Percentiles rank a stretch among this genome's conserved stretches.
Conservation (phyloP, 2,329 filamentous ascomycete species). For the Exutisphaerella laricina region DNA sequence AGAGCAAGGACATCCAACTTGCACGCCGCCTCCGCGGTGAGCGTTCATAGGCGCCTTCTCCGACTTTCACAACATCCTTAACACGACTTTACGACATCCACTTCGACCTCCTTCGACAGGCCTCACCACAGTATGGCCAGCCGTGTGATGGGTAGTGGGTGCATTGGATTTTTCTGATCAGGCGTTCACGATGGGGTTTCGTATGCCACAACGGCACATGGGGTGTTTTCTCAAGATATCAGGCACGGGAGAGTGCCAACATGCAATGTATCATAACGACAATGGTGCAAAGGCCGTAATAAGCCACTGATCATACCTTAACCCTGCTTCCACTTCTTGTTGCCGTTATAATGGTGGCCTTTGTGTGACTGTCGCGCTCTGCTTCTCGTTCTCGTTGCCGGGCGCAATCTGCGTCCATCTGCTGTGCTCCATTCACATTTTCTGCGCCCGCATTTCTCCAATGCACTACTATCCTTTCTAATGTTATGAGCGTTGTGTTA, state of each 20-base stretch:
- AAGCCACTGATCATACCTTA: constrained; percentile 24
- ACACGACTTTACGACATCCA: constrained; percentile 16
- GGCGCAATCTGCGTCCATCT: constrained; percentile 18
- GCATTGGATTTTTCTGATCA: constrained; percentile 15
- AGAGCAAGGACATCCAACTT: constrained; percentile 91
- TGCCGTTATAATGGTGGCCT: constrained; percentile 1
- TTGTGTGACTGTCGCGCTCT: background rate
- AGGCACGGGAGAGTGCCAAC: constrained; percentile 22
- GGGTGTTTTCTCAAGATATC: constrained; percentile 32
- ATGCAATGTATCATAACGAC: constrained; percentile 38
- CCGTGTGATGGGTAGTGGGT: constrained; percentile 31
- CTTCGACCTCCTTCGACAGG: constrained; percentile 29
- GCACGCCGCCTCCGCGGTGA: constrained; percentile 57
- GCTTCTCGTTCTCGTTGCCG: constrained; percentile 4
- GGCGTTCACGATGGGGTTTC: constrained; percentile 22
- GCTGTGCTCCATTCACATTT: background rate
- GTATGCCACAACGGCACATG: constrained; percentile 23
- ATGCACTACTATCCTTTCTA: background rate
- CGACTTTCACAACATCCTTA: constrained; percentile 12
- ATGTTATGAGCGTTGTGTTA: background rate
- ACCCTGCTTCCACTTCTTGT: constrained; percentile 5
- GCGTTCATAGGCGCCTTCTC: constrained; percentile 43
- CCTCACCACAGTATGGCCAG: constrained; percentile 15
- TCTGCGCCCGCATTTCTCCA: background rate
- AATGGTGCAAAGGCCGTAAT: constrained; percentile 31